These are phyloP conservation scores for Ganoderma sinense DNA, from an alignment of 1,284 basidiomycete species.

Conservation along the genomic window DNA sequence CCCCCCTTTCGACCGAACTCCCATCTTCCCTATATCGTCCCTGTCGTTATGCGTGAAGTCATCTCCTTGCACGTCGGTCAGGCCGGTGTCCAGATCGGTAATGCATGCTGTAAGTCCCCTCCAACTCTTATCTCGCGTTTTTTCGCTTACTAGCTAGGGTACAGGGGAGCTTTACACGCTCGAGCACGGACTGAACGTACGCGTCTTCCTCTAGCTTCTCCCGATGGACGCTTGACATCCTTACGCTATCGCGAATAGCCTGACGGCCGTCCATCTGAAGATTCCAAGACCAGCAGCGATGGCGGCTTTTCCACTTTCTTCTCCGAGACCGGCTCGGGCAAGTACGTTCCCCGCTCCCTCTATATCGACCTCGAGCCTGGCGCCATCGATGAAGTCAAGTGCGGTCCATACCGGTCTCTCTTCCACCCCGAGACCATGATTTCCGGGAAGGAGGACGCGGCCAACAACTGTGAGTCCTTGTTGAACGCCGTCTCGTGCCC, in stretches of 20 bases:
- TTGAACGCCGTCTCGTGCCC: constrained; percentile 1
- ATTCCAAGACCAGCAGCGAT: constrained; percentile 68
- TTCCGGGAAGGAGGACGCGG: constrained; percentile 99
- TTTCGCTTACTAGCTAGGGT: constrained; percentile 17
- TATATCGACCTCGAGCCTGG: constrained; percentile 98
- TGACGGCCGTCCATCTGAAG: constrained; percentile 68
- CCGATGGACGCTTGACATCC: not conserved
- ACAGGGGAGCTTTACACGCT: constrained; percentile 97
- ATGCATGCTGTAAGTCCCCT: constrained; percentile 82
- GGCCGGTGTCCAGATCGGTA: constrained; percentile 95
- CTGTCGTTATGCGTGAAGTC: constrained; percentile 80
- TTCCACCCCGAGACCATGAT: constrained; percentile 99
- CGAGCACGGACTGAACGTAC: constrained; percentile 94
- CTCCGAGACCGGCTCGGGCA: constrained; percentile 90
- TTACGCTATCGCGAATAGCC: constrained; percentile 46
- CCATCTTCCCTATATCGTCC: constrained; percentile 29
- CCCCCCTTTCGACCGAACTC: constrained; percentile 22
- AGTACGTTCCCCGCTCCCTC: constrained; percentile 97
- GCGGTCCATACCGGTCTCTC: constrained; percentile 91
- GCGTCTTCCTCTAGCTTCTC: constrained; percentile 31
- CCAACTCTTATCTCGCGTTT: constrained; percentile 10
- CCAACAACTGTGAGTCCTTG: constrained; percentile 90
- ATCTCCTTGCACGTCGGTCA: constrained; percentile 94
- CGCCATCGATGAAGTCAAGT: constrained; percentile 96
- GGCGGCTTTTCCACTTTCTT: constrained; percentile 98